Evolutionary conservation across 148 eudicot species (phyloP).

Genomic region (Limonium bicolor): DNA sequence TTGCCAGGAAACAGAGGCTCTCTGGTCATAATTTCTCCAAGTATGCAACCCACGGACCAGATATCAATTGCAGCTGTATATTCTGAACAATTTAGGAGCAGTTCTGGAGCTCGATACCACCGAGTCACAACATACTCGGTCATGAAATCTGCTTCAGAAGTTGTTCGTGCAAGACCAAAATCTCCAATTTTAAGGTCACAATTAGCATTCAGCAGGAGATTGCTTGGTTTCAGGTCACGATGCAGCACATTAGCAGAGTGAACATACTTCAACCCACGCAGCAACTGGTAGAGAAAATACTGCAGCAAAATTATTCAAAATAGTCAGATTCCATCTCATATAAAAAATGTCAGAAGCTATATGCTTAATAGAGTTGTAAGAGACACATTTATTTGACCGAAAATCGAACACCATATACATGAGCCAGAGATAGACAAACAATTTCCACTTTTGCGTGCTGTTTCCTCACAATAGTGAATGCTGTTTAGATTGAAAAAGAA

Average conservation of each 20-base stretch:
- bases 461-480: too few relatives aligned
- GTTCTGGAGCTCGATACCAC: constrained; percentile 33
- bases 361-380: too few relatives aligned
- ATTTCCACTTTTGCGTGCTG: too few relatives aligned
- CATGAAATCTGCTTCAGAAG: constrained; percentile 32
- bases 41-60: constrained; percentile 24
- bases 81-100: constrained; percentile 29
- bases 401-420: too few relatives aligned
- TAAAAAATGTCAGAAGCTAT: too few relatives aligned
- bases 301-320: constrained; percentile 18
- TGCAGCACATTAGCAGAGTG: constrained; percentile 33
- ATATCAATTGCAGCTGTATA: constrained; percentile 37
- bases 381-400: too few relatives aligned
- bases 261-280: constrained; percentile 27
- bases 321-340: too few relatives aligned
- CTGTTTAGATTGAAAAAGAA: too few relatives aligned
- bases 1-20: constrained; percentile 2
- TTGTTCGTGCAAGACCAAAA: constrained; percentile 31
- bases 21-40: constrained; percentile 4
- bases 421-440: too few relatives aligned
- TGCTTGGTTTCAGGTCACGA: constrained; percentile 31
- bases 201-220: constrained; percentile 24
- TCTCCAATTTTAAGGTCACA: constrained; percentile 34
- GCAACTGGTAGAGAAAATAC: constrained; percentile 38
- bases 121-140: constrained; percentile 37